Evolutionary conservation across 306 rosid species (phyloP), one percentile per base, ranked within the genome.

Genomic region (Alnus rubra): DNA sequence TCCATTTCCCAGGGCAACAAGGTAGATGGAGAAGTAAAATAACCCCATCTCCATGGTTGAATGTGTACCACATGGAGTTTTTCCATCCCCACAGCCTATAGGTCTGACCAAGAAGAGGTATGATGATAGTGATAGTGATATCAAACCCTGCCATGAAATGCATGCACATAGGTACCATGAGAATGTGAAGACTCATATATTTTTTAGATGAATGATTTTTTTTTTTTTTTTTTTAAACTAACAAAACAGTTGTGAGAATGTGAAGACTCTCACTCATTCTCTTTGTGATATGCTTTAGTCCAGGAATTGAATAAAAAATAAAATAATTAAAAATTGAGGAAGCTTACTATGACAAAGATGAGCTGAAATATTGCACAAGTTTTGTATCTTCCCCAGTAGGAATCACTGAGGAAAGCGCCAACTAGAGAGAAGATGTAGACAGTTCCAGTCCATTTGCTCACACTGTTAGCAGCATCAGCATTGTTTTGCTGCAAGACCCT

Each of bases 11-110:
- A 96, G 76, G 72, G 99, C 99, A 76, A 91, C 33, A 48, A 96
- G 97, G 83, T 96, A 96, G 87, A 88, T 93, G 18, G 99, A 92
- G 70, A 96, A 86, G 91, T 96, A 90, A 77, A 96, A 96, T 78
- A 96, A 74, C 23, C 85, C 92, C 76, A 88, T 88, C 76, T 87
- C 92, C 80, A 80, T 28, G 77, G 39, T 86, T 39, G 98, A 90
- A 78, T 90, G 94, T 37, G 84, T 71, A 74, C 84, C 93, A 74
- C 99, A 96, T 70, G 91, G 86, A 77, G 81, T 62, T 60, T 30
- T 39, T 84, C 85, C 81, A 78, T 86, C 85, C 53, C 99, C 99
- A 88, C 99, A 96, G 1, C 90, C 97, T 83, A 83, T 83, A 9
- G 99, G 99, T 64, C 76, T 96, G 42, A 96, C 75, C 92, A 96